Evolutionary conservation across 768 basidiomycete genomes (phyloP).

Genomic region (Hydnum rufescens): DNA sequence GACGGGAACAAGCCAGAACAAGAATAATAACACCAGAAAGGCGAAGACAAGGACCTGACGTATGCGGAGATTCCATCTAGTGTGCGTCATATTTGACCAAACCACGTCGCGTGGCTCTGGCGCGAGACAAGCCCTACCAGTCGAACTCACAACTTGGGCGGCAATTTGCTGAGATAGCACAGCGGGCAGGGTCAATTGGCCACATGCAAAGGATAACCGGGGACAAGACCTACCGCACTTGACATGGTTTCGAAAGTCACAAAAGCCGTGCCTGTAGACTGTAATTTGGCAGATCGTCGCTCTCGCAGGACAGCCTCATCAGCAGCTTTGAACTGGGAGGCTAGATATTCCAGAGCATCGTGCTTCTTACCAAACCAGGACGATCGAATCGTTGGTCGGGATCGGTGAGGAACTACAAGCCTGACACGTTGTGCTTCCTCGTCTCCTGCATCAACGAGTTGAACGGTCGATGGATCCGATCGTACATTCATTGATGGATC

Average conservation of each 20-base stretch:
- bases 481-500: constrained; percentile 42
- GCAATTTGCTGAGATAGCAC: constrained; percentile 56
- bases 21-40: constrained; percentile 52
- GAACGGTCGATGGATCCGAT: constrained; percentile 12
- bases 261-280: constrained; percentile 70
- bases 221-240: constrained; percentile 42
- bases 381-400: constrained; percentile 48
- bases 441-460: constrained; percentile 25
- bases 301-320: constrained; percentile 68
- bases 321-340: constrained; percentile 54
- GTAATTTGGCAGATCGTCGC: constrained; percentile 53
- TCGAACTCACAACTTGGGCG: constrained; percentile 54
- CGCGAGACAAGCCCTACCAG: constrained; percentile 51
- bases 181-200: not conserved
- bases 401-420: constrained; percentile 53
- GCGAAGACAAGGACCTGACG: constrained; percentile 54
- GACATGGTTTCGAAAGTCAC: constrained; percentile 96
- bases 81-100: constrained; percentile 74
- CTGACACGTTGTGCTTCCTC: constrained; percentile 35
- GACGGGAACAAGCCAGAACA: constrained; percentile 88
- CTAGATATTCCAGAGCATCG: constrained; percentile 79
- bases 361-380: constrained; percentile 62
- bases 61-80: constrained; percentile 33
- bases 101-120: constrained; percentile 93
- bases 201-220: not conserved